A percentile compares a stretch with the other conserved stretches of the same genome.
These are phyloP conservation scores for Murraya paniculata DNA, from an alignment of 345 rosid species.

Conservation along the genomic window DNA sequence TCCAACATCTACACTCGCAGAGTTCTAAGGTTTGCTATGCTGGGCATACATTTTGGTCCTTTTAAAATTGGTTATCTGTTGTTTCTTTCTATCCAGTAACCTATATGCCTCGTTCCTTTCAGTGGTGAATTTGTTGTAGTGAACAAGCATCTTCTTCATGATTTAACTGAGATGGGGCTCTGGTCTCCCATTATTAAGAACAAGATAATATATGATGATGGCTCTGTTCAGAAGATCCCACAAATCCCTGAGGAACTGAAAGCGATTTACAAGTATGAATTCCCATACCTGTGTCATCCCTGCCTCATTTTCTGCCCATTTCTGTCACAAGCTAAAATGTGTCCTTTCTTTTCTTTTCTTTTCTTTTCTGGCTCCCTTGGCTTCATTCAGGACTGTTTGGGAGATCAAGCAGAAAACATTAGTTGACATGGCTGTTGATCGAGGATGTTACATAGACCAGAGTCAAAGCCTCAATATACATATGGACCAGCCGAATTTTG, in stretches of 20 bases:
- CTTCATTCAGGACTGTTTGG: constrained; percentile 77
- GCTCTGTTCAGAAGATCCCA: constrained; percentile 68
- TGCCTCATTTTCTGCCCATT: background rate
- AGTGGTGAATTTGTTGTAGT: constrained; percentile 96
- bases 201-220: constrained; percentile 67
- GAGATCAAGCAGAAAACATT: constrained; percentile 90
- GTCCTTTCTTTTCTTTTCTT: background rate
- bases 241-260: constrained; percentile 74
- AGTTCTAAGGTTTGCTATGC: constrained; percentile 62
- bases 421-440: constrained; percentile 92
- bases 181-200: constrained; percentile 83
- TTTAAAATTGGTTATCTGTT: background rate
- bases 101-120: constrained; percentile 9
- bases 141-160: constrained; percentile 95
- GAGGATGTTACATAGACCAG: constrained; percentile 92
- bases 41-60: background rate
- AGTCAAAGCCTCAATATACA: constrained; percentile 94
- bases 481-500: constrained; percentile 87
- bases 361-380: background rate
- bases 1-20: constrained; percentile 90
- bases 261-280: constrained; percentile 66
- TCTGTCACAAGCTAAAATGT: background rate
- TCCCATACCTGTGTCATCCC: background rate
- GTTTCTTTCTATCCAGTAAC: background rate
- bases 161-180: constrained; percentile 82